phyloP scores from a whole-genome alignment of 1,139 yeast species.

The Candida buenavistaensis region DNA sequence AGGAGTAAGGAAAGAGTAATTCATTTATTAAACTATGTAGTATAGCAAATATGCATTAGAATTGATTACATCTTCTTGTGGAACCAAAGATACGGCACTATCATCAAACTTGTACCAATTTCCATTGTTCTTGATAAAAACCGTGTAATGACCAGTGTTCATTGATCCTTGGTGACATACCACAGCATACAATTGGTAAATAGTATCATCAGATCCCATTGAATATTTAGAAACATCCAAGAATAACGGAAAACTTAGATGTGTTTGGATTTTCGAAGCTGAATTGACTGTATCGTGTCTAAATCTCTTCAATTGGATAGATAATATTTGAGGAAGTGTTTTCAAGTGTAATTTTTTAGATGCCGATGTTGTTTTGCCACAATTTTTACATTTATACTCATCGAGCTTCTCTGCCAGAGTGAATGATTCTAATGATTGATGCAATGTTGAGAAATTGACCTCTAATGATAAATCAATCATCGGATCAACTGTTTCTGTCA shows the following conservation, averaged over 20 bases:
- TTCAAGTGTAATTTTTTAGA: conserved; percentile 67
- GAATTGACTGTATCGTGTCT: conserved; percentile 61
- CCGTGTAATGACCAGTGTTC: conserved; percentile 91
- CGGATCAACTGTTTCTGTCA: conserved; percentile 79
- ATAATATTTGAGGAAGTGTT: conserved; percentile 72
- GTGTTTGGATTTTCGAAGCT: conserved; percentile 74
- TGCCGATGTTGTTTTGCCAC: conserved; percentile 63
- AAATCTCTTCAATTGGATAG: conserved; percentile 84
- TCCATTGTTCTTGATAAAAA: conserved; percentile 72
- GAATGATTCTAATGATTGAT: conserved; percentile 72
- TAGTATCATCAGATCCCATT: conserved; percentile 31
- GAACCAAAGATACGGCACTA: conserved; percentile 70
- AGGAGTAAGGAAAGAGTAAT: background rate
- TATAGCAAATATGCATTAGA: conserved; percentile 79
- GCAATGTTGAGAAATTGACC: conserved; percentile 46
- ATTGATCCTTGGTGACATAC: conserved; percentile 90
- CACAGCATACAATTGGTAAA: conserved; percentile 81
- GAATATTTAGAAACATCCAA: conserved; percentile 68
- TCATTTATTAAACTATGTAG: conserved; percentile 42
- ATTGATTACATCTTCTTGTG: conserved; percentile 62
- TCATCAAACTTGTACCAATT: conserved; percentile 93
- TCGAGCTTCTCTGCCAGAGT: conserved; percentile 79
- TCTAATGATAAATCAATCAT: conserved; percentile 88
- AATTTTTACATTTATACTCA: conserved; percentile 66
- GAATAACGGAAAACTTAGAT: conserved; percentile 69